These are phyloP conservation scores for Tulasnella sp. DNA, from an alignment of 768 basidiomycete species.

Conservation along the genomic window DNA sequence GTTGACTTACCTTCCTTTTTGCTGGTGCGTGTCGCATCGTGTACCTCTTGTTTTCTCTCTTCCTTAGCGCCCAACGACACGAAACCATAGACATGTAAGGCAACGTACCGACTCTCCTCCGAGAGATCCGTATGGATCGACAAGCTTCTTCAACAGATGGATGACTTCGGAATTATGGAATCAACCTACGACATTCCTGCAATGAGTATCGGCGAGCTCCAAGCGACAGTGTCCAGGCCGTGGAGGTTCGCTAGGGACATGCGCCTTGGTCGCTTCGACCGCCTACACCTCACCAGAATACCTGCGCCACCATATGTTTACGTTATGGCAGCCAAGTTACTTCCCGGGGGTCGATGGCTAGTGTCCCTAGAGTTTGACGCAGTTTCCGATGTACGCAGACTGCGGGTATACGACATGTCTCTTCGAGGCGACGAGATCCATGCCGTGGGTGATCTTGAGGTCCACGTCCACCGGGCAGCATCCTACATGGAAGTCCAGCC, in stretches of 20 bases:
- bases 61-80: neutral
- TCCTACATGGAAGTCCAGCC: neutral
- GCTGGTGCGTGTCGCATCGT: neutral
- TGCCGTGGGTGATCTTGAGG: neutral
- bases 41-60: neutral
- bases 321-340: neutral
- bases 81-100: neutral
- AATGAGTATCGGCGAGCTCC: neutral
- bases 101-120: neutral
- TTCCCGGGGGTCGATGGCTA: neutral
- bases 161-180: neutral
- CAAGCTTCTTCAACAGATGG: neutral
- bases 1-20: neutral
- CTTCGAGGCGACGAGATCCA: neutral
- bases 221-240: neutral
- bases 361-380: neutral
- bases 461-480: neutral
- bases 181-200: neutral
- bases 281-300: neutral
- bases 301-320: neutral
- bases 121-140: neutral
- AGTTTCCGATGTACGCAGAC: neutral
- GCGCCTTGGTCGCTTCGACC: neutral
- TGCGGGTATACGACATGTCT: neutral
- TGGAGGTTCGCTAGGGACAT: neutral